These are phyloP conservation scores for Ascochyta lentis DNA, from an alignment of 2,329 filamentous ascomycete genomes.

Conservation along the genomic window DNA sequence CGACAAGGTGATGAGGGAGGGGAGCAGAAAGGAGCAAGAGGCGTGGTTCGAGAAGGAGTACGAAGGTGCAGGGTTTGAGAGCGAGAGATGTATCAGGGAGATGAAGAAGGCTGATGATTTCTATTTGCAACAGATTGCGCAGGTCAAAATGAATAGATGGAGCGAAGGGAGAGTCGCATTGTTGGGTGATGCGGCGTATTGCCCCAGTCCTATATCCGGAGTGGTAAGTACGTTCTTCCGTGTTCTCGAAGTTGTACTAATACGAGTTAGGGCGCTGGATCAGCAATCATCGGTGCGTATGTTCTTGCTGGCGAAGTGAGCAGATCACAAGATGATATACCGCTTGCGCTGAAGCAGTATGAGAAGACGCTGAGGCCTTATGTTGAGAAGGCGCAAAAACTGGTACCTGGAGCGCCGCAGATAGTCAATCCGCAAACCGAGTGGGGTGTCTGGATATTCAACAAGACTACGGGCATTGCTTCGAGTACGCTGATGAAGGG, in stretches of 20 bases:
- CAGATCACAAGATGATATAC: constrained; percentile 26
- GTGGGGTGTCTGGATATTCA: constrained; percentile 31
- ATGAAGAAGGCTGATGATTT: constrained; percentile 53
- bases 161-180: constrained; percentile 44
- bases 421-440: constrained; percentile 34
- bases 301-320: constrained; percentile 49
- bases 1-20: constrained; percentile 19
- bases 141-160: constrained; percentile 49
- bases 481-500: constrained; percentile 19
- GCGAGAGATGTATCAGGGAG: constrained; percentile 45
- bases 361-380: constrained; percentile 29
- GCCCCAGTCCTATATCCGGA: constrained; percentile 44
- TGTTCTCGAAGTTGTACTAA: background rate
- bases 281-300: constrained; percentile 50
- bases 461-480: constrained; percentile 23
- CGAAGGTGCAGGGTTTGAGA: constrained; percentile 49
- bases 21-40: constrained; percentile 25
- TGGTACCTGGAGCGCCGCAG: constrained; percentile 34
- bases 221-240: constrained; percentile 21
- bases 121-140: constrained; percentile 53
- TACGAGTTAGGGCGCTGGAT: constrained; percentile 29
- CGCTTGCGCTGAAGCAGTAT: constrained; percentile 32
- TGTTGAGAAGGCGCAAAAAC: constrained; percentile 31
- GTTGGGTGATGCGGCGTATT: constrained; percentile 51
- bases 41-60: constrained; percentile 38